Percentiles rank a stretch among this genome's conserved stretches.
Evolutionary conservation across 2,329 filamentous ascomycete genomes (phyloP).

Genomic region (Aspergillus melleus): DNA sequence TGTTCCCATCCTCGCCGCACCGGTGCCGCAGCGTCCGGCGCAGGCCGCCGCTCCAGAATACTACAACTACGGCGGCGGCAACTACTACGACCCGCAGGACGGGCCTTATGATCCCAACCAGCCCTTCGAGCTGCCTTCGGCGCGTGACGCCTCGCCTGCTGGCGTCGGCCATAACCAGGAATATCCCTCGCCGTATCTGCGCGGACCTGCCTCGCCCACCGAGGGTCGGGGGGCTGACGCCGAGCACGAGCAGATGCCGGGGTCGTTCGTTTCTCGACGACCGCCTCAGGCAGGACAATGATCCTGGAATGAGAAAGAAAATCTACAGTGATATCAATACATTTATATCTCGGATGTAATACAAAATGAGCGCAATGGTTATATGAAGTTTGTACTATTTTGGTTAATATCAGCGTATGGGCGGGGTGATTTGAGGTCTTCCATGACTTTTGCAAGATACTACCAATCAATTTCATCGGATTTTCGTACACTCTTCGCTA

Average conservation of each 20-base stretch:
- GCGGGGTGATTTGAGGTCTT: not conserved
- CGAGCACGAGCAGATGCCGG: conserved; percentile 5
- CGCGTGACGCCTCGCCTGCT: conserved; percentile 6
- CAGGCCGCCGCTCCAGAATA: conserved; percentile 6
- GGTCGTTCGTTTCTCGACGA: conserved; percentile 4
- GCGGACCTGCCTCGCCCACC: conserved; percentile 3
- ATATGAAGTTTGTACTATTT: not conserved
- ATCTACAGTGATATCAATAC: not conserved
- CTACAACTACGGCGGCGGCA: conserved; percentile 11
- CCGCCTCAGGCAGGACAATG: not conserved
- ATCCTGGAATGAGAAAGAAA: not conserved
- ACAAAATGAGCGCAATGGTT: not conserved
- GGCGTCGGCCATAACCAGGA: not conserved
- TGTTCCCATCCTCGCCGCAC: conserved; percentile 28
- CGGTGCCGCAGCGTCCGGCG: conserved; percentile 20
- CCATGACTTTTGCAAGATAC: not conserved
- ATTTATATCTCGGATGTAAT: not conserved
- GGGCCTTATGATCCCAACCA: conserved; percentile 13
- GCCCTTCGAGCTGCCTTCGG: conserved; percentile 17
- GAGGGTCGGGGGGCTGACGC: not conserved
- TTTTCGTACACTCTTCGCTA: not conserved
- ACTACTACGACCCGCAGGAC: conserved; percentile 12
- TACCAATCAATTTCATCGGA: too few relatives aligned
- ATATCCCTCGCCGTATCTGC: conserved; percentile 2
- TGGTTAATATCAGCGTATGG: not conserved